Conservation (phyloP, 371 early-diverging fungal species). For the Lichtheimia ornata region DNA sequence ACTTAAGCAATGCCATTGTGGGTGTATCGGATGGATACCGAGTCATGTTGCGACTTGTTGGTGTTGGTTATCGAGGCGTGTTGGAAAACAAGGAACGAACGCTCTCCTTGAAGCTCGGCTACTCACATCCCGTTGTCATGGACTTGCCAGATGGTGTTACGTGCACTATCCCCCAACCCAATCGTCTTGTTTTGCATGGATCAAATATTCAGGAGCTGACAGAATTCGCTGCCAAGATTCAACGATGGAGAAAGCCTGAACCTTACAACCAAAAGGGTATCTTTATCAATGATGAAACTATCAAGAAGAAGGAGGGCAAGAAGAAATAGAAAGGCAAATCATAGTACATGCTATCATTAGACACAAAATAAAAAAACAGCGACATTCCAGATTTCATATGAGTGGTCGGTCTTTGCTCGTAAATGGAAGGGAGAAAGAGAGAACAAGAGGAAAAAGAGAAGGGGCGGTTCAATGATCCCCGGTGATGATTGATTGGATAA, state of each 20-base stretch:
- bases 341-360: neutral
- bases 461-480: neutral
- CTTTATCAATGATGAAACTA: slow-evolving; percentile 96
- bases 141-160: slow-evolving; percentile 81
- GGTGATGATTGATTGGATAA: no score
- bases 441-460: neutral
- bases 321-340: slow-evolving; percentile 72
- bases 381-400: neutral
- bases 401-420: neutral
- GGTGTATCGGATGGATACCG: slow-evolving; percentile 93
- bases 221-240: slow-evolving; percentile 91
- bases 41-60: slow-evolving; percentile 83
- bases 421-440: slow-evolving; percentile 2
- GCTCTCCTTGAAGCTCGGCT: slow-evolving; percentile 86
- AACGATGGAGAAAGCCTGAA: slow-evolving; percentile 92
- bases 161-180: slow-evolving; percentile 83
- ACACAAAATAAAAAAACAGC: neutral
- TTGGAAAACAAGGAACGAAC: slow-evolving; percentile 65
- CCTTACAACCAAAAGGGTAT: slow-evolving; percentile 99
- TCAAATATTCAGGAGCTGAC: slow-evolving; percentile 77
- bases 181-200: slow-evolving; percentile 82
- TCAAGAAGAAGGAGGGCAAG: slow-evolving; percentile 94
- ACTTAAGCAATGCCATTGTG: slow-evolving; percentile 82
- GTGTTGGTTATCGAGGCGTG: slow-evolving; percentile 94
- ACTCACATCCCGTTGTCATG: slow-evolving; percentile 82